Percentiles rank a stretch among this genome's conserved stretches.
These are phyloP conservation scores for Dendrobium huoshanense DNA, from an alignment of 106 monocot genomes.

Conservation along the genomic window DNA sequence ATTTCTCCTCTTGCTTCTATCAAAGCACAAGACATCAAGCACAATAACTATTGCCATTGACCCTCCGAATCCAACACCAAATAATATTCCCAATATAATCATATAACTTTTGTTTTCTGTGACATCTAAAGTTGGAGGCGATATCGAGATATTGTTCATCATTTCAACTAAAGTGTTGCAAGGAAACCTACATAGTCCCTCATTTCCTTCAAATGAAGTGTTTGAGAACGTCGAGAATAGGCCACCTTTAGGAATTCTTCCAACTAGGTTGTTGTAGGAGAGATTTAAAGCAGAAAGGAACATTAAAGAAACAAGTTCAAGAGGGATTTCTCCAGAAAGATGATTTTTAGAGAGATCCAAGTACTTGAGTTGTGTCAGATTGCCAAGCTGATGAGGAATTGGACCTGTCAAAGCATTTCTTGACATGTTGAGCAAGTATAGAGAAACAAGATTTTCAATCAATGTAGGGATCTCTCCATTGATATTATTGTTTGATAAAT, in stretches of 20 bases:
- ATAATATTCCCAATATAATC: no score
- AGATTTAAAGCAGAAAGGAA: slow-evolving; percentile 54
- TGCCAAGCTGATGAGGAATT: slow-evolving; percentile 43
- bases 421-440: slow-evolving; percentile 55
- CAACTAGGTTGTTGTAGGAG: slow-evolving; percentile 43
- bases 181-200: not conserved
- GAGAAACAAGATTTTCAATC: slow-evolving; percentile 33
- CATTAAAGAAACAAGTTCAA: slow-evolving; percentile 19
- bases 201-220: slow-evolving; percentile 39
- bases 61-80: no score
- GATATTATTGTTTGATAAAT: slow-evolving; percentile 61
- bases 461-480: slow-evolving; percentile 41
- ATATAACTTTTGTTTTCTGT: no score
- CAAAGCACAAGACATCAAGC: no score
- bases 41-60: no score
- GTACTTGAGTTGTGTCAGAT: slow-evolving; percentile 37
- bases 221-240: slow-evolving; percentile 44
- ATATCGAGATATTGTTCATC: no score
- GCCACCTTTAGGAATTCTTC: slow-evolving; percentile 28
- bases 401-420: slow-evolving; percentile 35
- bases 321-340: slow-evolving; percentile 53
- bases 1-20: no score
- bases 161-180: no score
- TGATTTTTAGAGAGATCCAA: slow-evolving; percentile 62
- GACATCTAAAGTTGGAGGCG: no score